Percentiles rank a stretch among this genome's conserved stretches.
These are phyloP conservation scores for Dendryphion nanum DNA, from an alignment of 2,329 filamentous ascomycete species.

Conservation along the genomic window DNA sequence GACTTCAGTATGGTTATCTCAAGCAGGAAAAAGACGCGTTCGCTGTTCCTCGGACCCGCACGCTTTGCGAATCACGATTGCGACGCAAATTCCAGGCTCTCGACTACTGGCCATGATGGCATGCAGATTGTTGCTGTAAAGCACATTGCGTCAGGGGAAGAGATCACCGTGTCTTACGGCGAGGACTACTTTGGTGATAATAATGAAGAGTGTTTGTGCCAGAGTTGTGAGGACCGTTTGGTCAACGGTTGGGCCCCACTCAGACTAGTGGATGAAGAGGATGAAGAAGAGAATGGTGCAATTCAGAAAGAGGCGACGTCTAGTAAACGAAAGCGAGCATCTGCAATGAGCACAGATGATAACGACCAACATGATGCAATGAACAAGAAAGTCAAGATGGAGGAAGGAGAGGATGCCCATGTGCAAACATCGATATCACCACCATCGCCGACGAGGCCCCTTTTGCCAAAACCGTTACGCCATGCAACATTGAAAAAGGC, in stretches of 20 bases:
- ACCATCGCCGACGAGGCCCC: conserved; percentile 14
- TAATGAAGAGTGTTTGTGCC: conserved; percentile 92
- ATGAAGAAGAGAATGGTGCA: conserved; percentile 40
- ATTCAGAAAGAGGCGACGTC: conserved; percentile 14
- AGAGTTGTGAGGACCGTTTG: conserved; percentile 73
- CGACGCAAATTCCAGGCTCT: conserved; percentile 82
- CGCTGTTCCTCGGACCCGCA: conserved; percentile 90
- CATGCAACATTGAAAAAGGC: conserved; percentile 30
- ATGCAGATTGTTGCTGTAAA: conserved; percentile 87
- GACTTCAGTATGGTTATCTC: conserved; percentile 98
- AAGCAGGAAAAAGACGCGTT: conserved; percentile 84
- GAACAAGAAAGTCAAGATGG: conserved; percentile 13
- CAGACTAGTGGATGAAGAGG: conserved; percentile 35
- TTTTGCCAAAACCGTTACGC: conserved; percentile 15
- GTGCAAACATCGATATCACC: background rate
- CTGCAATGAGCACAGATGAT: conserved; percentile 11
- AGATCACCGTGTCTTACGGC: conserved; percentile 95
- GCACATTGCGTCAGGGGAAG: conserved; percentile 82
- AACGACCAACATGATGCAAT: conserved; percentile 4
- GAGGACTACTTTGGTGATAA: conserved; percentile 94
- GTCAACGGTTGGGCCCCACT: conserved; percentile 78
- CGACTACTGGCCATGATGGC: conserved; percentile 77
- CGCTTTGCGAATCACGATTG: conserved; percentile 98
- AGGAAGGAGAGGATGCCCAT: conserved; percentile 1
- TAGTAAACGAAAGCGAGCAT: too few relatives aligned